Evolutionary conservation across 192 early-diverging fungal species (phyloP).

Genomic region (Pilobolus umbonatus): DNA sequence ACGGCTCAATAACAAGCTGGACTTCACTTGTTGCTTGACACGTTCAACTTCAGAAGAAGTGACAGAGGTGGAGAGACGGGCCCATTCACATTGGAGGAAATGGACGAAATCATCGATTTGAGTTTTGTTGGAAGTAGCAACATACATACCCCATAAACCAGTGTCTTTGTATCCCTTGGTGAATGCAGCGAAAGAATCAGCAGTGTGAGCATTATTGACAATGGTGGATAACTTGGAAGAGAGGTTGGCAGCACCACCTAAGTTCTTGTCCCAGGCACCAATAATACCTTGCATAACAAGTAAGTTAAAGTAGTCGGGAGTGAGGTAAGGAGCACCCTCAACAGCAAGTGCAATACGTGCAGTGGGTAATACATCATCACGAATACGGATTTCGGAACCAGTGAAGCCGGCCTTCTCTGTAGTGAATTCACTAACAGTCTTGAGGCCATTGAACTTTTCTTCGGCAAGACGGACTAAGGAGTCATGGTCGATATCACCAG

Average conservation of each 20-base stretch:
- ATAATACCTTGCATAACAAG: constrained; percentile 92
- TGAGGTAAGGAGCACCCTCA: constrained; percentile 91
- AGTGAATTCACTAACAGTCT: constrained; percentile 20
- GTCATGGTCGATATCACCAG: constrained; percentile 93
- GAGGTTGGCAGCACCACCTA: constrained; percentile 85
- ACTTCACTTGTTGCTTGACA: constrained; percentile 98
- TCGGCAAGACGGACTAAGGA: constrained; percentile 88
- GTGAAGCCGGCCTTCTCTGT: constrained; percentile 68
- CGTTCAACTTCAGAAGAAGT: constrained; percentile 91
- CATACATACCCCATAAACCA: constrained; percentile 96
- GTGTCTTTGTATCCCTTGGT: constrained; percentile 98
- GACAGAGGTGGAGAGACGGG: constrained; percentile 80
- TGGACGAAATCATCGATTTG: constrained; percentile 86
- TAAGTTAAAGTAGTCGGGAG: constrained; percentile 92
- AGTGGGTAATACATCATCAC: constrained; percentile 90
- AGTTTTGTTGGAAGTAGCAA: constrained; percentile 76
- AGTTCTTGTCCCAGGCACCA: constrained; percentile 92
- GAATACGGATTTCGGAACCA: constrained; percentile 89
- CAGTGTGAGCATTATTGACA: constrained; percentile 76
- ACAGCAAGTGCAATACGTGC: constrained; percentile 98
- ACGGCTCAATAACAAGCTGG: constrained; percentile 78
- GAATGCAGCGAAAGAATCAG: constrained; percentile 98
- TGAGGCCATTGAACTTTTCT: constrained; percentile 81
- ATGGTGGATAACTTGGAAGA: constrained; percentile 85
- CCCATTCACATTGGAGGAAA: constrained; percentile 92